A percentile compares a stretch with the other conserved stretches of the same genome.
phyloP scores from a whole-genome alignment of 352 stramenopile genomes.

The Pythium phragmitis region DNA sequence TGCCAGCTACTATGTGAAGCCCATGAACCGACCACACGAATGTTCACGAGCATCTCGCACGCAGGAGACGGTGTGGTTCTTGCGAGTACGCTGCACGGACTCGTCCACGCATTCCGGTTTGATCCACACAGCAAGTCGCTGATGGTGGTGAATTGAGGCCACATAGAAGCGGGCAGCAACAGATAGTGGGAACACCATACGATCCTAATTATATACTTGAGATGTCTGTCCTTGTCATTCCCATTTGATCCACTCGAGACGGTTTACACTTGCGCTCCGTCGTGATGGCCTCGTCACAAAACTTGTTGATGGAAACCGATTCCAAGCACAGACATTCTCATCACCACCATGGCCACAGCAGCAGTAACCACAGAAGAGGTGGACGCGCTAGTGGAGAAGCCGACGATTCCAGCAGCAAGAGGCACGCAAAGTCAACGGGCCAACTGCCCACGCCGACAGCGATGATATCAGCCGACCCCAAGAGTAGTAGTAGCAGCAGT shows the following conservation, averaged over 20 bases:
- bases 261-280: neutral
- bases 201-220: constrained; percentile 3
- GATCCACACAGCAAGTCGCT: constrained; percentile 17
- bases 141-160: constrained; percentile 2
- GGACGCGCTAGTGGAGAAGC: neutral
- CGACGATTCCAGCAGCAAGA: neutral
- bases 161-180: neutral
- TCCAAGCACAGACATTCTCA: neutral
- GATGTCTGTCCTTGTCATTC: neutral
- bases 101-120: constrained; percentile 48
- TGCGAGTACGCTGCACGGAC: constrained; percentile 55
- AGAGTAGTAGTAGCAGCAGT: neutral
- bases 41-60: constrained; percentile 67
- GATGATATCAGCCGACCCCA: neutral
- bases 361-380: neutral
- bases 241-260: neutral
- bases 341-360: neutral
- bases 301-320: neutral
- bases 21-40: constrained; percentile 39
- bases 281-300: no score
- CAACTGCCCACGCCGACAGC: neutral
- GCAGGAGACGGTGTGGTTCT: constrained; percentile 38
- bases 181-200: neutral
- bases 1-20: constrained; percentile 40
- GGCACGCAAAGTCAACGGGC: constrained; percentile 18